Conservation (phyloP, 2,329 filamentous ascomycete genomes). For the Pseudocercospora pini-densiflorae region DNA sequence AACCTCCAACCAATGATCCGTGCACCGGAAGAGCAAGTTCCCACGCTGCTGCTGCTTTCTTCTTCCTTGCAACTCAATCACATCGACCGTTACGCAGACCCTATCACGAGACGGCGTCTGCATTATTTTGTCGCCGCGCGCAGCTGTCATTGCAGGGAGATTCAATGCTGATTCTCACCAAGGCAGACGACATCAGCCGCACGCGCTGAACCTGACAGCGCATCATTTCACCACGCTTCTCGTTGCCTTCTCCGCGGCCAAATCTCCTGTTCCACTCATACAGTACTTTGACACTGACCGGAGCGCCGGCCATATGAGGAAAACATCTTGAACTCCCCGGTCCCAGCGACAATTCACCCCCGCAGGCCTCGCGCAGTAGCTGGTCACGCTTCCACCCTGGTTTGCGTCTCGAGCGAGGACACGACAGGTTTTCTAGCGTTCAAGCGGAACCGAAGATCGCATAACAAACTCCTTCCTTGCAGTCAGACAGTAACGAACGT, state of each 20-base stretch:
- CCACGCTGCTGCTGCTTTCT: not conserved
- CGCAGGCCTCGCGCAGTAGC: constrained; percentile 8
- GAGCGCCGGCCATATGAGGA: not conserved
- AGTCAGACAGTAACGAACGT: constrained; percentile 13
- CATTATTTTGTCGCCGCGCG: constrained; percentile 2
- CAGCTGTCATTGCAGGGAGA: constrained; percentile 14
- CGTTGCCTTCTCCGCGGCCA: not conserved
- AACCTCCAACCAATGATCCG: too few species aligned
- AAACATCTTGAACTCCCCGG: constrained; percentile 5
- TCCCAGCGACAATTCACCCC: not conserved
- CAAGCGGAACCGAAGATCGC: constrained; percentile 16
- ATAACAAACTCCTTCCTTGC: constrained; percentile 13
- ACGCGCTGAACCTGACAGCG: constrained; percentile 2
- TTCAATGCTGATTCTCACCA: not conserved
- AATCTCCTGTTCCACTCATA: not conserved
- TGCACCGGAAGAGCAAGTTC: not conserved
- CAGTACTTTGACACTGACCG: not conserved
- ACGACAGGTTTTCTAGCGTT: constrained; percentile 21
- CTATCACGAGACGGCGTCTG: constrained; percentile 10
- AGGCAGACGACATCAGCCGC: not conserved
- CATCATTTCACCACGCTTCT: not conserved
- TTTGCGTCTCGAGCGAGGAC: constrained; percentile 13
- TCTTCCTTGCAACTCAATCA: not conserved
- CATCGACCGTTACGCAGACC: constrained; percentile 10
- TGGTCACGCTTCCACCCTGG: constrained; percentile 15